A percentile compares a stretch with the other conserved stretches of the same genome.
Conservation (phyloP, 495 filamentous ascomycete species). For the Cudoniella acicularis region DNA sequence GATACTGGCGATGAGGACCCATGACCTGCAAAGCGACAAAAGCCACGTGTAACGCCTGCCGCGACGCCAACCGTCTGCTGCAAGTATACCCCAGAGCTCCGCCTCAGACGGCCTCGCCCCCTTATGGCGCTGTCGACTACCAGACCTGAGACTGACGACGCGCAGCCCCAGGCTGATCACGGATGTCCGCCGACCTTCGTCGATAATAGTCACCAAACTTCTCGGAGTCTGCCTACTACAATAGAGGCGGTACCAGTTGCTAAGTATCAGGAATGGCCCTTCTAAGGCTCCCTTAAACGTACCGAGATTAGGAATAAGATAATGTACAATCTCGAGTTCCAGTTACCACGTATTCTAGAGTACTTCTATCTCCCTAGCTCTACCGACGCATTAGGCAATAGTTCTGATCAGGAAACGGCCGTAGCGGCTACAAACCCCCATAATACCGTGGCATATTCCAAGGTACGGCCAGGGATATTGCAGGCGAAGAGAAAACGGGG, state of each 20-base stretch:
- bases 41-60: slow-evolving; percentile 6
- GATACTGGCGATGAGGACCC: slow-evolving; percentile 12
- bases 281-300: slow-evolving; percentile 8
- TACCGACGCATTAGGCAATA: slow-evolving; percentile 2
- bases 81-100: neutral
- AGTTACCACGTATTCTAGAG: slow-evolving; percentile 1
- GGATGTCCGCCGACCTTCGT: neutral
- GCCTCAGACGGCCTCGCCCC: neutral
- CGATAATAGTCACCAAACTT: neutral
- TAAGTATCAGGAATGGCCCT: slow-evolving; percentile 12
- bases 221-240: slow-evolving; percentile 1
- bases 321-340: slow-evolving; percentile 15
- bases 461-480: slow-evolving; percentile 2
- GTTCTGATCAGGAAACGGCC: slow-evolving; percentile 4
- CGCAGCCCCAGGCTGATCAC: slow-evolving; percentile 8
- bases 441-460: slow-evolving; percentile 11
- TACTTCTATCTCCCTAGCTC: neutral
- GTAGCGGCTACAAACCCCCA: slow-evolving; percentile 10
- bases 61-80: slow-evolving; percentile 6
- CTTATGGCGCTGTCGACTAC: neutral
- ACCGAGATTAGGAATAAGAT: slow-evolving; percentile 8
- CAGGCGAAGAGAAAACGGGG: neutral
- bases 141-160: neutral
- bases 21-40: slow-evolving; percentile 8
- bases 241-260: slow-evolving; percentile 10